These are phyloP conservation scores for Neonectria neomacrospora DNA, from an alignment of 2,329 filamentous ascomycete genomes.

Conservation along the genomic window DNA sequence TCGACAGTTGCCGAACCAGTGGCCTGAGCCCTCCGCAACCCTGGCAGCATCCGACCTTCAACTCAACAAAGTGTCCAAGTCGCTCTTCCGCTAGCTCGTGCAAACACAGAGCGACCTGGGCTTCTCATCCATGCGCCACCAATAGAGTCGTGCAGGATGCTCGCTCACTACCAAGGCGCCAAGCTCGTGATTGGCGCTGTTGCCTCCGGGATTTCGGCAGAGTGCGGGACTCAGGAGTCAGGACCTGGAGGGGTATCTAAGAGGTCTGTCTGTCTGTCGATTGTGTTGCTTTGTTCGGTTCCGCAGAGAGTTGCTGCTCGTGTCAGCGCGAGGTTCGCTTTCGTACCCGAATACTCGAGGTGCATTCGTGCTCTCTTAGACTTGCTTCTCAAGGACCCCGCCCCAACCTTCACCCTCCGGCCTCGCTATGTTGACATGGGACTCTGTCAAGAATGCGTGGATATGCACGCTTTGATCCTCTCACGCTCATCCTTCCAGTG, in stretches of 20 bases:
- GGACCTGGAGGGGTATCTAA: conserved; percentile 26
- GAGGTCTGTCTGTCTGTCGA: no score
- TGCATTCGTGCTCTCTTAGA: not conserved
- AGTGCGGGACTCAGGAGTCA: conserved; percentile 14
- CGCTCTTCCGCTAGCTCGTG: conserved; percentile 28
- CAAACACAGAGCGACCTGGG: conserved; percentile 24
- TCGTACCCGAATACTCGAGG: conserved; percentile 1
- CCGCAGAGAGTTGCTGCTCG: not conserved
- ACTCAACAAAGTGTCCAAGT: conserved; percentile 22
- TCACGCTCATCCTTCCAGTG: not conserved
- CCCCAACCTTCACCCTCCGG: conserved; percentile 5
- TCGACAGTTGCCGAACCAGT: conserved; percentile 37
- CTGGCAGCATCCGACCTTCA: conserved; percentile 24
- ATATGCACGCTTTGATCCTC: conserved; percentile 14
- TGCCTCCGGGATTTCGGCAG: conserved; percentile 23
- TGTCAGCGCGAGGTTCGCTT: not conserved
- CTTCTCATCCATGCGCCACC: conserved; percentile 18
- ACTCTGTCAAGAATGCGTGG: conserved; percentile 11
- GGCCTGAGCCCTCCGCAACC: conserved; percentile 39
- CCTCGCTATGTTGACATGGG: not conserved
- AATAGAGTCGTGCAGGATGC: conserved; percentile 25
- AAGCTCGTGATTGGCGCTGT: conserved; percentile 32
- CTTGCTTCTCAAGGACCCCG: conserved; percentile 4
- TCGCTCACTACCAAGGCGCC: conserved; percentile 7
- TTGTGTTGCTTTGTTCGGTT: no score